phyloP scores from a whole-genome alignment of 1,284 basidiomycete species.

The Sanghuangporus baumii region DNA sequence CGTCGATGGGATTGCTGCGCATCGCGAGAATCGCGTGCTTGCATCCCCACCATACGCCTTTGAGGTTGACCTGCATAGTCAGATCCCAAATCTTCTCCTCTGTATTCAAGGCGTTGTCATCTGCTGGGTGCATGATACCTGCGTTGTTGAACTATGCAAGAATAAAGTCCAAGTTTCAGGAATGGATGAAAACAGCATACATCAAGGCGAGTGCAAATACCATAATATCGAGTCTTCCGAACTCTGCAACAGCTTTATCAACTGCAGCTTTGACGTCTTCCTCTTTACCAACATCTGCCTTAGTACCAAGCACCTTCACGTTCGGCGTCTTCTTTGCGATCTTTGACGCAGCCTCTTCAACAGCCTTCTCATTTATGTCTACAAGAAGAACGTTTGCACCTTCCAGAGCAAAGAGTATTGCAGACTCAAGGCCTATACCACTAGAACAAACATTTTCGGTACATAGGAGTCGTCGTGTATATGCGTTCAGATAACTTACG shows the following conservation, averaged over 20 bases:
- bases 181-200: background rate
- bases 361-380: constrained; percentile 80
- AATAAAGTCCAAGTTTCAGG: background rate
- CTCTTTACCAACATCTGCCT: constrained; percentile 88
- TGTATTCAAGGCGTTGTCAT: constrained; percentile 93
- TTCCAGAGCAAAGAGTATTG: constrained; percentile 88
- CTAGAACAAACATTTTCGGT: constrained; percentile 33
- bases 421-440: constrained; percentile 92
- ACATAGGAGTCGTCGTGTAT: constrained; percentile 4
- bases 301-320: constrained; percentile 66
- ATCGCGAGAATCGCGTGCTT: constrained; percentile 96
- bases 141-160: constrained; percentile 79
- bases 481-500: constrained; percentile 45
- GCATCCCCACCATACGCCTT: constrained; percentile 98
- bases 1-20: constrained; percentile 84
- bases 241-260: constrained; percentile 73
- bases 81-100: constrained; percentile 96
- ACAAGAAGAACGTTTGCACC: constrained; percentile 84
- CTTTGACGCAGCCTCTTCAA: constrained; percentile 61
- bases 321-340: constrained; percentile 67
- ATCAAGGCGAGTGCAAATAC: constrained; percentile 34
- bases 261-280: constrained; percentile 78
- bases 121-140: constrained; percentile 92
- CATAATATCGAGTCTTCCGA: constrained; percentile 90
- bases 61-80: constrained; percentile 92